Evolutionary conservation across 176 grass and related monocot genomes (phyloP), one percentile per base, ranked within the genome.

Genomic region (Miscanthus lutarioriparius): DNA sequence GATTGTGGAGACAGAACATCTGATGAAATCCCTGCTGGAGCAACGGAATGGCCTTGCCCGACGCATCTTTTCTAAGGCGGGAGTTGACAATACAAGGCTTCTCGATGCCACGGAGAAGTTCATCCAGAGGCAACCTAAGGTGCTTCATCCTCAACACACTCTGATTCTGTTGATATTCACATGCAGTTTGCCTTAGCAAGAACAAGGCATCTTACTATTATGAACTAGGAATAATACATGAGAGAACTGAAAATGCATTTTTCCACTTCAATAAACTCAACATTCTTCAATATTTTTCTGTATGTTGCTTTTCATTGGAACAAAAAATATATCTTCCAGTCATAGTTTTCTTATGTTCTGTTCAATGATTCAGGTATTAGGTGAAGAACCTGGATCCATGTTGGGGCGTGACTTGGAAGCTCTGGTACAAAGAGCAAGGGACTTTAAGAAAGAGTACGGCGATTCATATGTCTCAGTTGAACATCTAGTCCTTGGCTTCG

Each of bases 61-160:
- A 9, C 91, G 91, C 40, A 98, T 98, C 76, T 98, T 98, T 85
- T 92, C 96, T 49, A 98, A 98, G 84, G 89, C 87, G 4, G 96
- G 96, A 89, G 72, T 98, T 53, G 96, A 98, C 71, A 98, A 95
- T 27, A 92, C 96, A 69, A 92, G 84, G 89, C 96, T 98, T 94
- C 87, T 95, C 7, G 91, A 95, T 83, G 93, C 93, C 49, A 94
- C 96, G 0, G 96, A 96, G n/a, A 95, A 86, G 59, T 98, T 89
- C 86, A 96, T 98, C 81, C 93, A 98, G 74, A 93, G 91, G 23
- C 96, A 98, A 79, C 96, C 96, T 27, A 98, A 98, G 93, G 96
- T 98, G 62, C 16, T 74, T 62, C 70, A 20, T 75, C 74, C 45
- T 82, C 15, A 72, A 64, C 36, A 38, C 7, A 38, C 10, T 75